These are phyloP conservation scores for Grigorovia humatica DNA, from an alignment of 805 yeast species.

Conservation along the genomic window DNA sequence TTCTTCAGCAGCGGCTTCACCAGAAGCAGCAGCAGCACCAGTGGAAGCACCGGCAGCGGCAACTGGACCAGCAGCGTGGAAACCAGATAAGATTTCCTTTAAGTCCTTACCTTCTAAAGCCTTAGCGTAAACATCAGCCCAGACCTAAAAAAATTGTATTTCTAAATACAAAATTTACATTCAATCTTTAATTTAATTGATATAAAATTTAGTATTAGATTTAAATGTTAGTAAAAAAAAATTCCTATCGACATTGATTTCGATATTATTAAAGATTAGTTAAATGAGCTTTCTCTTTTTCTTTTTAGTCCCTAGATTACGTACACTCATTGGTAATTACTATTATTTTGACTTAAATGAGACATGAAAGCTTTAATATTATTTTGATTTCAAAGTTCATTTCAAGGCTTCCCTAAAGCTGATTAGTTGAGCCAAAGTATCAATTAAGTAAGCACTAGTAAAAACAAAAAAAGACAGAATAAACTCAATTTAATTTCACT, in stretches of 20 bases:
- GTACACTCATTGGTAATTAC: too few species aligned
- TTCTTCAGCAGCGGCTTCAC: constrained; percentile 47
- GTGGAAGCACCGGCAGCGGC: constrained; percentile 36
- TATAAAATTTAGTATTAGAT: background rate
- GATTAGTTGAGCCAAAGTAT: too few species aligned
- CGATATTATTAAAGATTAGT: too few species aligned
- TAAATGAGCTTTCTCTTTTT: too few species aligned
- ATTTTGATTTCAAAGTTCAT: too few species aligned
- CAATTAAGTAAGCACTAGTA: too few species aligned
- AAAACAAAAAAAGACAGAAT: background rate
- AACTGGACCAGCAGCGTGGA: constrained; percentile 36
- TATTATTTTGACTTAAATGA: too few species aligned
- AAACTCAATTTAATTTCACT: background rate
- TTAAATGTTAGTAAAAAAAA: background rate
- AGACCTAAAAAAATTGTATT: constrained; percentile 31
- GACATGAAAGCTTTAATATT: too few species aligned
- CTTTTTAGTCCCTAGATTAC: too few species aligned
- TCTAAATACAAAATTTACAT: background rate
- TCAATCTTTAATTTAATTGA: background rate
- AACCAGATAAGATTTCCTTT: constrained; percentile 55
- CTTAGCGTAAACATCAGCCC: constrained; percentile 76
- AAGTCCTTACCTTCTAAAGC: constrained; percentile 78
- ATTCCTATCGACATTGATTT: too few species aligned
- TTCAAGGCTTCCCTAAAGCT: too few species aligned
- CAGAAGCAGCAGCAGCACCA: constrained; percentile 38